A percentile compares a stretch with the other conserved stretches of the same genome.
These are phyloP conservation scores for Auriscalpium orientale DNA, from an alignment of 768 basidiomycete species.

Conservation along the genomic window DNA sequence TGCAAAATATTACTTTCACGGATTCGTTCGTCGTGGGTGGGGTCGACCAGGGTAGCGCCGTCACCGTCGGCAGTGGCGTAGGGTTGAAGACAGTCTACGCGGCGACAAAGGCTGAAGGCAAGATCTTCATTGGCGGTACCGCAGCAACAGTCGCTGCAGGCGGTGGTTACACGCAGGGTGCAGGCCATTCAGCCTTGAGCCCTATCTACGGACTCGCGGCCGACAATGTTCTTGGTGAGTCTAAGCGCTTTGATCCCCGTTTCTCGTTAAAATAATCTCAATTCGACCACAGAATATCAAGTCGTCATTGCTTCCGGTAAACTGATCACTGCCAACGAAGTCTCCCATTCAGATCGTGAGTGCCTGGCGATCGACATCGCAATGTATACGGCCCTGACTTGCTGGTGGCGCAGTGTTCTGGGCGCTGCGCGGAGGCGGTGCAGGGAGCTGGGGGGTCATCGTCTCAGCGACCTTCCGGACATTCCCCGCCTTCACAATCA, in stretches of 20 bases:
- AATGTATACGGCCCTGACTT: not conserved
- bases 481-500: slow-evolving; percentile 26
- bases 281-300: slow-evolving; percentile 2
- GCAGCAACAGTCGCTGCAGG: slow-evolving; percentile 16
- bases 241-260: too few species aligned
- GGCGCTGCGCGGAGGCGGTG: slow-evolving; percentile 9
- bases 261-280: not conserved
- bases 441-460: slow-evolving; percentile 32
- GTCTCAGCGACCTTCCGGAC: slow-evolving; percentile 29
- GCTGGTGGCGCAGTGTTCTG: not conserved
- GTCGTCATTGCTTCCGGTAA: not conserved
- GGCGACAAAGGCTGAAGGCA: slow-evolving; percentile 12
- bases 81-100: slow-evolving; percentile 13
- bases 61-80: slow-evolving; percentile 18
- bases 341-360: not conserved
- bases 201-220: slow-evolving; percentile 18
- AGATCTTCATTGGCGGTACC: slow-evolving; percentile 17
- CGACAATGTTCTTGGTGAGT: slow-evolving; percentile 19
- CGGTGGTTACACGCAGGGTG: slow-evolving; percentile 21
- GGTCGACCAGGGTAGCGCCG: slow-evolving; percentile 19
- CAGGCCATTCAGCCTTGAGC: slow-evolving; percentile 18
- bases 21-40: slow-evolving; percentile 13
- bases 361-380: not conserved
- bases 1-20: slow-evolving; percentile 28
- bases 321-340: slow-evolving; percentile 8